Evolutionary conservation across 2,329 filamentous ascomycete genomes (phyloP), one percentile per base, ranked within the genome.

Genomic region (Akanthomyces muscarius): DNA sequence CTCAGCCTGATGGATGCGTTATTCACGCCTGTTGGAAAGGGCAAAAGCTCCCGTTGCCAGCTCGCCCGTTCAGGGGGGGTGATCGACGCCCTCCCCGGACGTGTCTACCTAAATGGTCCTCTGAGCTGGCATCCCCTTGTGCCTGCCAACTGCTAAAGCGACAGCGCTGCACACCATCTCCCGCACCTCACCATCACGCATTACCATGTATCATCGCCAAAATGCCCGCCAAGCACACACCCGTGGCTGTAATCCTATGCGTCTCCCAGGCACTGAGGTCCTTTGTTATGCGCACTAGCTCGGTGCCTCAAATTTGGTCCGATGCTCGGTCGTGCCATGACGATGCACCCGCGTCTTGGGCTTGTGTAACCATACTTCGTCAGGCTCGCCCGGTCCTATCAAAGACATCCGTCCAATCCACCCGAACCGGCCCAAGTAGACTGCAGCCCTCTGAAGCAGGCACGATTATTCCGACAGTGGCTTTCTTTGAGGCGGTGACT

Each of bases 81-180:
- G 59, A 62, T 62, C 59, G 51, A 41, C 59, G 18, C 14, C 45
- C 30, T 13, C 33, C 25, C 28, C 59, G 51, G 59, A 41, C 41
- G 8, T 54, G 18, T 45, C 50, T 54, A 54, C 58, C 41, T 28
- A 55, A 62, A 48, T 14, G 11, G 51, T 62, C 11, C 51, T 38
- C 42, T 50, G 50, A 48, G 59, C 42, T 62, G 59, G 59, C 59
- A 54, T 8, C 33, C 33, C 38, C 36, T 30, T 30, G 28, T 30
- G 28, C 28, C 28, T 30, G 6, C 28, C 28, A 30, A 16, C 23
- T 30, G 38, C 47, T 18, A 30, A 44, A 50, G 28, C 42, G 45
- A 42, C 56, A 59, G 56, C 30, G 45, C 48, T 45, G 45, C 56
- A 59, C 56, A 59, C 56, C 56, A 59, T 41, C 56, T 45, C 33